Evolutionary conservation across 1,284 basidiomycete species (phyloP).

Genomic region (Termitomyces sp.): DNA sequence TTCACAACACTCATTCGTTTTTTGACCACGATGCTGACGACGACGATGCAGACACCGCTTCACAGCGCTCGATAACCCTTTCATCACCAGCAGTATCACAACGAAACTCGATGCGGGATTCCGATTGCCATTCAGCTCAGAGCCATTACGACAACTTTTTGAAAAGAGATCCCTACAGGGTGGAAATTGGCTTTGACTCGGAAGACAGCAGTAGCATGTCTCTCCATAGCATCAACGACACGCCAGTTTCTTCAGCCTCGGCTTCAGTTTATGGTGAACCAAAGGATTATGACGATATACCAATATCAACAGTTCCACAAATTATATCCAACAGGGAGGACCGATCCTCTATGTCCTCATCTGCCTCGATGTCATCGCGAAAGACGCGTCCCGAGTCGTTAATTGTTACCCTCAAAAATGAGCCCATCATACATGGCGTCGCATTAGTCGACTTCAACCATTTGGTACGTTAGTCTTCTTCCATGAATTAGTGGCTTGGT

Average conservation of each 20-base stretch:
- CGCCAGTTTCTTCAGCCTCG: conserved; percentile 45
- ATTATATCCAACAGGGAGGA: conserved; percentile 43
- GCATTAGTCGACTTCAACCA: conserved; percentile 91
- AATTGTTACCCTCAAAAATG: conserved; percentile 50
- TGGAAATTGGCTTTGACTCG: conserved; percentile 49
- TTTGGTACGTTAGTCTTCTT: conserved; percentile 45
- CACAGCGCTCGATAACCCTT: conserved; percentile 69
- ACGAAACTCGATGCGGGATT: conserved; percentile 27
- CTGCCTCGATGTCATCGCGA: conserved; percentile 59
- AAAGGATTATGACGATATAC: conserved; percentile 23
- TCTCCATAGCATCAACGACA: conserved; percentile 34
- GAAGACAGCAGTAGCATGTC: conserved; percentile 49
- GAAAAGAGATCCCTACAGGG: conserved; percentile 41
- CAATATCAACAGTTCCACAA: conserved; percentile 53
- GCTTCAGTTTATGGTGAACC: conserved; percentile 43
- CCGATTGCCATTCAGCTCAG: conserved; percentile 20
- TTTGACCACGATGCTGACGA: conserved; percentile 33
- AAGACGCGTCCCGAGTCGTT: conserved; percentile 76
- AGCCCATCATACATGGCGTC: conserved; percentile 72
- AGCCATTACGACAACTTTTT: conserved; percentile 32
- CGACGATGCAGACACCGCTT: conserved; percentile 71
- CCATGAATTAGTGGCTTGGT: neutral
- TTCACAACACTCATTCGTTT: conserved; percentile 21
- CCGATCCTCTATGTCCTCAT: conserved; percentile 55
- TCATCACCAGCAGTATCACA: conserved; percentile 53